Conservation (phyloP, 2,329 filamentous ascomycete species). For the Sclerotinia borealis region DNA sequence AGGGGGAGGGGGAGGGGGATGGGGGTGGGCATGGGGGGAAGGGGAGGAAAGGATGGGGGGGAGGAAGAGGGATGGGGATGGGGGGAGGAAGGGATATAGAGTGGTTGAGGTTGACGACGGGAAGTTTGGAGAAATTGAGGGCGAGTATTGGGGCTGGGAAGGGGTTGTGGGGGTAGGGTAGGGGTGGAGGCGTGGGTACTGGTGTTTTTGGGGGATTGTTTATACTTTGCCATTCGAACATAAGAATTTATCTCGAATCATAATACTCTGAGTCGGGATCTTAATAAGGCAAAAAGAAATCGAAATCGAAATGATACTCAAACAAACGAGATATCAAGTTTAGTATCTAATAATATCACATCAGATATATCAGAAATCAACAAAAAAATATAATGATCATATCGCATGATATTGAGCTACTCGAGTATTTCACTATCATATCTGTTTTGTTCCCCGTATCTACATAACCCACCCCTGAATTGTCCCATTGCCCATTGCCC, state of each 20-base stretch:
- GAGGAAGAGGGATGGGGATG: neutral
- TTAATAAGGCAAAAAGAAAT: neutral
- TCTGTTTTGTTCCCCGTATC: neutral
- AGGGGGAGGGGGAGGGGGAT: neutral
- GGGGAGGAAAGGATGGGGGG: neutral
- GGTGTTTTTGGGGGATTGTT: neutral
- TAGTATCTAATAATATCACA: no score
- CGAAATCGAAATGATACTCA: neutral
- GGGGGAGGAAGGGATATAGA: neutral
- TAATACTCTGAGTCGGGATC: no score
- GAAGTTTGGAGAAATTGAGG: conserved; percentile 4
- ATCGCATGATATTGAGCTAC: neutral
- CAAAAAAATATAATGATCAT: neutral
- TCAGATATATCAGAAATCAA: no score
- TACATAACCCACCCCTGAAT: neutral
- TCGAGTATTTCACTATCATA: neutral
- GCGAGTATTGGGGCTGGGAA: neutral
- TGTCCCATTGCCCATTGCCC: neutral
- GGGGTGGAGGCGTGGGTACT: neutral
- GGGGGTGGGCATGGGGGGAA: neutral
- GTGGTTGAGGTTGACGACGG: neutral
- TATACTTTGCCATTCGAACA: no score
- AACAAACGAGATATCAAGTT: neutral
- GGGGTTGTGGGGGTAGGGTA: neutral
- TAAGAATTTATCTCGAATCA: no score